These are phyloP conservation scores for Cladosporium phlei DNA, from an alignment of 2,329 filamentous ascomycete genomes.

Conservation along the genomic window DNA sequence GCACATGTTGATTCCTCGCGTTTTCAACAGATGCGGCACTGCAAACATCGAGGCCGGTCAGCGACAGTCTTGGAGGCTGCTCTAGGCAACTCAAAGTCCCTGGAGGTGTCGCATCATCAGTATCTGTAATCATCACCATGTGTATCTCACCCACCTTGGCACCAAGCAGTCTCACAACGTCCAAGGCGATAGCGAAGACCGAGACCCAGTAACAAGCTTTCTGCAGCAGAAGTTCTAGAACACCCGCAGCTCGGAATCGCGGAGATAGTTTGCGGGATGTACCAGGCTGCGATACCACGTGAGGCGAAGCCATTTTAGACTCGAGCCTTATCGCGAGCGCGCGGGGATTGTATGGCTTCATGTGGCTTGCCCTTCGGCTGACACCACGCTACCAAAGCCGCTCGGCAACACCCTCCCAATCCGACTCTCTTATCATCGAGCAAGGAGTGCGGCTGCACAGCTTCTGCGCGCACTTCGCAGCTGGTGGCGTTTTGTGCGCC, in stretches of 20 bases:
- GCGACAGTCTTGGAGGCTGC: too few relatives aligned
- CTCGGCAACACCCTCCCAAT: not conserved
- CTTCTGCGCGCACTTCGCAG: not conserved
- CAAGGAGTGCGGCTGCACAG: not conserved
- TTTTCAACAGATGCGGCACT: too few relatives aligned
- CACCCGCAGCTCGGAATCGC: not conserved
- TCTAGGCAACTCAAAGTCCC: too few relatives aligned
- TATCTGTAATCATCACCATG: too few relatives aligned
- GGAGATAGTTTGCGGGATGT: not conserved
- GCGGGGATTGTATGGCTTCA: not conserved
- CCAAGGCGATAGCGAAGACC: not conserved
- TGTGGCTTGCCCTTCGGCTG: not conserved
- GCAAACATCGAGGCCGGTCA: too few relatives aligned
- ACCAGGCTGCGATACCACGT: conserved; percentile 1
- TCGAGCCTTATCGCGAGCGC: not conserved
- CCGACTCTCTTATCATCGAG: not conserved
- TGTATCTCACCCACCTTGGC: too few relatives aligned
- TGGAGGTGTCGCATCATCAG: too few relatives aligned
- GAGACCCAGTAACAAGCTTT: not conserved
- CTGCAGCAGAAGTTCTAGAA: conserved; percentile 2
- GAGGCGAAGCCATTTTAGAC: not conserved
- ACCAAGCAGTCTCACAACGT: too few relatives aligned
- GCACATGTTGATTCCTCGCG: too few relatives aligned
- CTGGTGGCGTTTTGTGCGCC: not conserved
- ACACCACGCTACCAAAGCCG: not conserved